Conservation (phyloP, 2,329 filamentous ascomycete species). For the Gnomoniopsis sp. region DNA sequence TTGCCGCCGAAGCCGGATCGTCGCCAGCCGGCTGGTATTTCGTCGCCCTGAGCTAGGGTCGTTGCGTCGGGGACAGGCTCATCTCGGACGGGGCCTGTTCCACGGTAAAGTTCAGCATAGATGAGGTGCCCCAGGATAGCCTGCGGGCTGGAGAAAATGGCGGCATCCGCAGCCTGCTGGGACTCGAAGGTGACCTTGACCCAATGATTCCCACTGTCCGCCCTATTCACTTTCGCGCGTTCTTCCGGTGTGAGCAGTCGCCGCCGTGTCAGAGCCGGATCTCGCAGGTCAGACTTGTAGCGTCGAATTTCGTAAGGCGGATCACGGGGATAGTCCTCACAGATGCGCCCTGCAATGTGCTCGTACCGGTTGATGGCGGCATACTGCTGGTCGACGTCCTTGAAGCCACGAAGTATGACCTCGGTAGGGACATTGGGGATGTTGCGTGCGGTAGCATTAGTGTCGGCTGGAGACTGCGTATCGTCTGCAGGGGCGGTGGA, state of each 20-base stretch:
- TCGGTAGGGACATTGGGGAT: constrained; percentile 55
- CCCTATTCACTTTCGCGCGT: constrained; percentile 74
- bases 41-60: constrained; percentile 27
- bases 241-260: constrained; percentile 67
- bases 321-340: constrained; percentile 88
- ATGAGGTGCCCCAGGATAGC: constrained; percentile 68
- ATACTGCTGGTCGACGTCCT: constrained; percentile 65
- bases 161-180: constrained; percentile 65
- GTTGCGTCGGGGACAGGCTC: constrained; percentile 56
- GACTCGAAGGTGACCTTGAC: constrained; percentile 83
- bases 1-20: constrained; percentile 18
- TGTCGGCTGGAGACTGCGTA: constrained; percentile 3
- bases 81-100: constrained; percentile 61
- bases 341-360: constrained; percentile 78
- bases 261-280: constrained; percentile 66
- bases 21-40: constrained; percentile 23
- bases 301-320: constrained; percentile 68
- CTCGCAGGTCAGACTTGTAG: constrained; percentile 71
- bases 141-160: constrained; percentile 68
- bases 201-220: constrained; percentile 86
- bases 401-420: constrained; percentile 81
- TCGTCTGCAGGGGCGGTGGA: constrained; percentile 7
- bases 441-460: constrained; percentile 26
- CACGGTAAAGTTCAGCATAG: constrained; percentile 67
- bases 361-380: constrained; percentile 88